These are phyloP conservation scores for Pythium vanterpoolii DNA, from an alignment of 352 stramenopile species.

Conservation along the genomic window DNA sequence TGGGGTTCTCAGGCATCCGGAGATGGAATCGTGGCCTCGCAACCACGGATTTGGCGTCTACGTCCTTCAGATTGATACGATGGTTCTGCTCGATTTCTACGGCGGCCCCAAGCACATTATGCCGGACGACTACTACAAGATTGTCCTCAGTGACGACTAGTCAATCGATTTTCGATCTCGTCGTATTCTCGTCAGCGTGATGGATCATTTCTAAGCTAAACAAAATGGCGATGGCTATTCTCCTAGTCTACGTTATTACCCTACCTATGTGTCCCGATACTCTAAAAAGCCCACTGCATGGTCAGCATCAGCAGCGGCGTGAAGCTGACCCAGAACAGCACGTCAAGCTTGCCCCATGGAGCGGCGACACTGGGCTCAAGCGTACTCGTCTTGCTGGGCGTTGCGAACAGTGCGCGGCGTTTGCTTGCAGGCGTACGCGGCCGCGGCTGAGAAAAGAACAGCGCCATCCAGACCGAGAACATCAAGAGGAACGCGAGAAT, in stretches of 20 bases:
- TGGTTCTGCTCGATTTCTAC: conserved; percentile 72
- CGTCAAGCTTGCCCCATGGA: conserved; percentile 61
- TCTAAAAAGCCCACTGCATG: conserved; percentile 81
- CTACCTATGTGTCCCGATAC: neutral
- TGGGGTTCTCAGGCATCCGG: conserved; percentile 37
- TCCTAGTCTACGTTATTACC: neutral
- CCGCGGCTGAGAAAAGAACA: conserved; percentile 51
- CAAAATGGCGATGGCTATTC: neutral
- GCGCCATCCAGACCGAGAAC: conserved; percentile 74
- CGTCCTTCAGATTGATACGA: conserved; percentile 52
- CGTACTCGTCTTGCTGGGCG: conserved; percentile 1
- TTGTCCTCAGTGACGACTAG: conserved; percentile 30
- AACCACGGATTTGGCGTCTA: conserved; percentile 56
- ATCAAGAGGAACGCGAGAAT: conserved; percentile 61
- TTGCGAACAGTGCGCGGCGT: conserved; percentile 2
- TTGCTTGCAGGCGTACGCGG: conserved; percentile 3
- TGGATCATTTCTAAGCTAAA: neutral
- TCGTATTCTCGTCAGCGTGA: neutral
- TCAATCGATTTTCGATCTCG: conserved; percentile 3
- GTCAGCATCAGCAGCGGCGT: conserved; percentile 69
- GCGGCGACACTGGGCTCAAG: conserved; percentile 29
- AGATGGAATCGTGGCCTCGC: conserved; percentile 65
- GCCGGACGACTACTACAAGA: conserved; percentile 60
- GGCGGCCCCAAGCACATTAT: conserved; percentile 61
- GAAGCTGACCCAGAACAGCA: conserved; percentile 87